These are phyloP conservation scores for Pisolithus sp. DNA, from an alignment of 768 basidiomycete species.

Conservation along the genomic window DNA sequence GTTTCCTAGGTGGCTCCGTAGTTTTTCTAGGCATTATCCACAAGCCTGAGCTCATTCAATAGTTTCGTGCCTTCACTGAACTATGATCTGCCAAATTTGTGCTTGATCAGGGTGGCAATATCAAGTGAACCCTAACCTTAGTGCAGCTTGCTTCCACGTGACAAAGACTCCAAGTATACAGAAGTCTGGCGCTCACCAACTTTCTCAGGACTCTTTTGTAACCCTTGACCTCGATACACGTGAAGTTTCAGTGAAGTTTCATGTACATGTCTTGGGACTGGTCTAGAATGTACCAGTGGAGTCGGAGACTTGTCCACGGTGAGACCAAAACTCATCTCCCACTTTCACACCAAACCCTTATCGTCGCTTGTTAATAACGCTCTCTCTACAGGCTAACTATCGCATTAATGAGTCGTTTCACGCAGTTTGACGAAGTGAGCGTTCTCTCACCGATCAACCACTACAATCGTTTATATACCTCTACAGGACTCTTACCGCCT, in stretches of 20 bases:
- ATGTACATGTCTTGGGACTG: too few relatives aligned
- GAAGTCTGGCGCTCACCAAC: too few relatives aligned
- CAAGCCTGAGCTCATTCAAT: background rate
- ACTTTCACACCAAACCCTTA: too few relatives aligned
- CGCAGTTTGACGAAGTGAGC: conserved; percentile 21
- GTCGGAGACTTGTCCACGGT: too few relatives aligned
- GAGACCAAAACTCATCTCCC: too few relatives aligned
- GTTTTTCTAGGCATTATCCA: conserved; percentile 12
- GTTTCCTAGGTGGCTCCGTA: conserved; percentile 16
- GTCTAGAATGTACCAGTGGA: too few relatives aligned
- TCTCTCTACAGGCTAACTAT: background rate
- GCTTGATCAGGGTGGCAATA: background rate
- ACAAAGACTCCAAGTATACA: too few relatives aligned
- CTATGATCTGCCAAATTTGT: background rate
- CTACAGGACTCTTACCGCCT: conserved; percentile 30
- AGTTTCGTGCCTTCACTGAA: background rate
- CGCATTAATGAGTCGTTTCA: conserved; percentile 9
- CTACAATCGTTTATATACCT: background rate
- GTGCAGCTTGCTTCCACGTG: too few relatives aligned
- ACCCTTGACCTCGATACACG: too few relatives aligned
- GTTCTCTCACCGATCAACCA: background rate
- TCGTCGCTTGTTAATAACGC: too few relatives aligned
- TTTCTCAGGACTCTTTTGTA: too few relatives aligned
- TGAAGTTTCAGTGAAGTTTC: too few relatives aligned
- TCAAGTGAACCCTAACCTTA: background rate